phyloP scores from a whole-genome alignment of 2,329 filamentous ascomycete species.

The Akanthomyces uredinophilus region DNA sequence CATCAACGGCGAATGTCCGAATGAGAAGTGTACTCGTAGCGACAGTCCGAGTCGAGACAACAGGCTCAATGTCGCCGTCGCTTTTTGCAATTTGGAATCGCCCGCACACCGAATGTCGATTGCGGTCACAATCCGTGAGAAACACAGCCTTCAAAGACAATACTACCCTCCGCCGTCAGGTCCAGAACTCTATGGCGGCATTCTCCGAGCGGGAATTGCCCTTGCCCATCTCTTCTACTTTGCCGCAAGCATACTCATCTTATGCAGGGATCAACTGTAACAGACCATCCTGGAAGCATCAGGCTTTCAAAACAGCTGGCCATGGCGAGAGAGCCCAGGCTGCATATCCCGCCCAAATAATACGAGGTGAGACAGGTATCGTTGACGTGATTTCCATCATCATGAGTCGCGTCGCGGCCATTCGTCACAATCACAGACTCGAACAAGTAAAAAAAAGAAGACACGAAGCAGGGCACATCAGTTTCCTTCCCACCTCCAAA shows the following conservation, averaged over 20 bases:
- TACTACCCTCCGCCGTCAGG: neutral
- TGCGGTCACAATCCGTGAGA: neutral
- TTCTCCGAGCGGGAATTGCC: neutral
- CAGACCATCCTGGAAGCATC: neutral
- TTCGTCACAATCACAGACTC: too few relatives aligned
- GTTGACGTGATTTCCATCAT: neutral
- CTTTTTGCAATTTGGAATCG: neutral
- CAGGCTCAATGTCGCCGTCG: neutral
- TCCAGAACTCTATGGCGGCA: neutral
- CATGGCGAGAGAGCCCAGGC: neutral
- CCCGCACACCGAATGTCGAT: neutral
- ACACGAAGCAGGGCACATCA: too few relatives aligned
- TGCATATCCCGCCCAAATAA: neutral
- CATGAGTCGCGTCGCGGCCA: neutral
- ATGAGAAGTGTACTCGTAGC: neutral
- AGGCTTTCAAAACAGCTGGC: neutral
- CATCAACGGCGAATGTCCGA: neutral
- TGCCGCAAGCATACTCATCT: neutral
- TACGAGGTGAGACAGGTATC: neutral
- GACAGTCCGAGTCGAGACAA: too few relatives aligned
- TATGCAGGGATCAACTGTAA: constrained; percentile 3
- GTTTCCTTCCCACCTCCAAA: too few relatives aligned
- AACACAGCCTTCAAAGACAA: neutral
- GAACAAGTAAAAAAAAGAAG: too few relatives aligned
- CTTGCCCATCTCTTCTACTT: neutral